Conservation (phyloP, 495 filamentous ascomycete species). For the Xylaria flabelliformis region DNA sequence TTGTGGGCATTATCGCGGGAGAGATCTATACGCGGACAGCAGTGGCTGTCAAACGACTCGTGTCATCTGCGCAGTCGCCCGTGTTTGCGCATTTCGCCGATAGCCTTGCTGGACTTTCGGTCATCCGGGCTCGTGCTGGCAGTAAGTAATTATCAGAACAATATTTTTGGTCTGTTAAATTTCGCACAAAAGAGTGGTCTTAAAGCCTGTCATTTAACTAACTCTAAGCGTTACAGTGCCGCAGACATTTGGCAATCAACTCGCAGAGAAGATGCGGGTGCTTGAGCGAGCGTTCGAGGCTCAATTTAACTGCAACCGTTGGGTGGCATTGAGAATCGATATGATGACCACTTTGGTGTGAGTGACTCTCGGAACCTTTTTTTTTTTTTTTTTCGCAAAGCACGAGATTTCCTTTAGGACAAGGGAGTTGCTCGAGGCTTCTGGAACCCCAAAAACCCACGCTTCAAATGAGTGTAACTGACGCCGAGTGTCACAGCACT, state of each 20-base stretch:
- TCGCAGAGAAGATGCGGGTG: constrained; percentile 51
- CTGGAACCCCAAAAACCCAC: no score
- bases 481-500: constrained; percentile 23
- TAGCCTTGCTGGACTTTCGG: constrained; percentile 52
- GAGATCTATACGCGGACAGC: constrained; percentile 59
- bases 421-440: no score
- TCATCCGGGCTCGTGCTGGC: constrained; percentile 54
- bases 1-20: constrained; percentile 51
- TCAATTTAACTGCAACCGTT: constrained; percentile 58
- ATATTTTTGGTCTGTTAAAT: no score
- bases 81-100: constrained; percentile 59
- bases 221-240: constrained; percentile 36
- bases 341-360: constrained; percentile 53
- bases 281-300: constrained; percentile 50
- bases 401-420: no score
- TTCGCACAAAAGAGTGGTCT: no score
- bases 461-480: no score
- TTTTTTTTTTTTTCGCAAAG: no score
- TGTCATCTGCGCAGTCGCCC: constrained; percentile 54
- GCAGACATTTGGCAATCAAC: constrained; percentile 47
- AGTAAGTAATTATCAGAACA: constrained; percentile 18
- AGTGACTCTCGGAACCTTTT: no score
- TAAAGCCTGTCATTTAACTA: no score
- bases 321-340: constrained; percentile 57
- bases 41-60: constrained; percentile 51